Evolutionary conservation across 208 protist genomes (phyloP).

Genomic region (Vickermania spadyakhi): DNA sequence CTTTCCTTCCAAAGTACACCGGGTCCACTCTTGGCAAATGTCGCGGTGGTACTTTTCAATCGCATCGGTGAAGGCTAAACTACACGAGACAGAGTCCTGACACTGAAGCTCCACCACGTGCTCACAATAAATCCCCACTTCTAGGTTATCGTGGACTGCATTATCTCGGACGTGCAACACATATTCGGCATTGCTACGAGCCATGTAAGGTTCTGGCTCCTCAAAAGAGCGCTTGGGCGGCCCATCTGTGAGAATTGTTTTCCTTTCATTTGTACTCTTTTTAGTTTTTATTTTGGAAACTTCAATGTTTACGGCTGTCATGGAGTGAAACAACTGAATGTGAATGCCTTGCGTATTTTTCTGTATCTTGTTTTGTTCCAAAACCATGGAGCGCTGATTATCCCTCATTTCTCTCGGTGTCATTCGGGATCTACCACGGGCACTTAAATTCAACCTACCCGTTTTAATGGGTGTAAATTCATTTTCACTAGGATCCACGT

Average conservation of each 20-base stretch:
- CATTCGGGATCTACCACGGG: neutral
- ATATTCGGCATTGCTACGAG: neutral
- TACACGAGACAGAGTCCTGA: slow-evolving; percentile 12
- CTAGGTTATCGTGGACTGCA: slow-evolving; percentile 33
- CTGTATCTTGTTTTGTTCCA: neutral
- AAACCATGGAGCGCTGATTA: neutral
- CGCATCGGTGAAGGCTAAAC: neutral
- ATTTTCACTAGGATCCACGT: neutral
- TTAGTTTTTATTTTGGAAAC: neutral
- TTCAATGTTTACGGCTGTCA: neutral
- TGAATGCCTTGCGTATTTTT: neutral
- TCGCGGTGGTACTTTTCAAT: neutral
- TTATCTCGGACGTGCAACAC: slow-evolving; percentile 43
- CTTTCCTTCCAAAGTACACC: neutral
- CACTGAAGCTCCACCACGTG: slow-evolving; percentile 56
- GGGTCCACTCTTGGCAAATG: neutral
- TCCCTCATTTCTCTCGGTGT: neutral
- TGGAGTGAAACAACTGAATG: neutral
- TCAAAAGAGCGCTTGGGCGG: neutral
- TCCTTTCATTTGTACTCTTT: no score
- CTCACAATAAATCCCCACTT: slow-evolving; percentile 43
- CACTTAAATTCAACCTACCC: neutral
- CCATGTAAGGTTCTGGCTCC: neutral
- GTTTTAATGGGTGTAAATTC: neutral
- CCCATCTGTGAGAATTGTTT: no score